phyloP scores from a whole-genome alignment of 768 basidiomycete genomes.

The Hericium alpestre region DNA sequence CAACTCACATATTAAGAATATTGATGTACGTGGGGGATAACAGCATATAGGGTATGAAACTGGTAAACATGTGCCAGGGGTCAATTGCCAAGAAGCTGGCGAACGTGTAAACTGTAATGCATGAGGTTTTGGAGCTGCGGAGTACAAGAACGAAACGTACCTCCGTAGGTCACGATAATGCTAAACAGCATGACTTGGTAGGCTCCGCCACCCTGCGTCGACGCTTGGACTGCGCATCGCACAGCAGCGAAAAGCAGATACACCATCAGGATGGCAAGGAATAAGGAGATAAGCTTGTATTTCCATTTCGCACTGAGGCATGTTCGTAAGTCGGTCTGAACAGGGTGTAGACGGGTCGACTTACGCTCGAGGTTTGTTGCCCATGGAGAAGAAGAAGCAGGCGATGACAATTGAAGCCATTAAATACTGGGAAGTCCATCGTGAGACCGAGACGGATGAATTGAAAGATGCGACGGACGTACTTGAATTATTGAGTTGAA shows the following conservation, averaged over 20 bases:
- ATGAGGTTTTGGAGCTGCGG: slow-evolving; percentile 1
- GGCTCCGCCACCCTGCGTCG: slow-evolving; percentile 50
- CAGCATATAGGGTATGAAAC: slow-evolving; percentile 79
- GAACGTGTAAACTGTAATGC: slow-evolving; percentile 53
- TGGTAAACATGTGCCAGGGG: slow-evolving; percentile 94
- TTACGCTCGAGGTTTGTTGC: slow-evolving; percentile 83
- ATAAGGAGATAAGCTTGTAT: slow-evolving; percentile 69
- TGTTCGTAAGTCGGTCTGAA: neutral
- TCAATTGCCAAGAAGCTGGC: slow-evolving; percentile 80
- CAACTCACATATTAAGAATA: slow-evolving; percentile 60
- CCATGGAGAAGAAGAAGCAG: slow-evolving; percentile 91
- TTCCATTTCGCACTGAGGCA: slow-evolving; percentile 61
- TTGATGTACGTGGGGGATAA: slow-evolving; percentile 77
- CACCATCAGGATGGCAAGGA: slow-evolving; percentile 67
- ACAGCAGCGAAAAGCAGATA: slow-evolving; percentile 80
- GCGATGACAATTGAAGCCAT: slow-evolving; percentile 81
- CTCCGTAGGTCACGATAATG: slow-evolving; percentile 75
- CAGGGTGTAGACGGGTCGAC: slow-evolving; percentile 7
- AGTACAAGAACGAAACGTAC: slow-evolving; percentile 27
- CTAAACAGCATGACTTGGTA: slow-evolving; percentile 78
- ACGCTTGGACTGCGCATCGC: slow-evolving; percentile 68
- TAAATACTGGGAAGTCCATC: slow-evolving; percentile 41
- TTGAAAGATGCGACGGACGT: neutral
- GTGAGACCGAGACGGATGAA: neutral
- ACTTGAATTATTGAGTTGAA: slow-evolving; percentile 75